phyloP scores from a whole-genome alignment of 2,329 filamentous ascomycete genomes.

The Alternaria sp. region DNA sequence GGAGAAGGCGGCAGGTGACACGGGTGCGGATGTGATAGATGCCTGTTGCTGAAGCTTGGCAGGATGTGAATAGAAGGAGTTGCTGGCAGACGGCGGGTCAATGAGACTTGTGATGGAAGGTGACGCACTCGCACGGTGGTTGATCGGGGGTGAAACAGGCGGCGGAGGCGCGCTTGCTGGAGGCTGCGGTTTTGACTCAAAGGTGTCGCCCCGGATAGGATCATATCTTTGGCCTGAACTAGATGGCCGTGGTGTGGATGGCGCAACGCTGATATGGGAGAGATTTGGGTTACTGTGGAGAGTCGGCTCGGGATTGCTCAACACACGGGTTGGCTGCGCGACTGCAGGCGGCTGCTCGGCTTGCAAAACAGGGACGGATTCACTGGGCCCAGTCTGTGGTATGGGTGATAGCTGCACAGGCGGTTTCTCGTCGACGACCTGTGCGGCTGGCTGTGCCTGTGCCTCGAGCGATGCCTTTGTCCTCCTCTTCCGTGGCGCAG shows the following conservation, averaged over 20 bases:
- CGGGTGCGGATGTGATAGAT: slow-evolving; percentile 50
- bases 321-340: slow-evolving; percentile 36
- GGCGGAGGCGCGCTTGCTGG: slow-evolving; percentile 55
- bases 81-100: slow-evolving; percentile 65
- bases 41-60: slow-evolving; percentile 43
- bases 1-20: slow-evolving; percentile 46
- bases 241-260: slow-evolving; percentile 59
- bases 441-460: slow-evolving; percentile 36
- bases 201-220: slow-evolving; percentile 74
- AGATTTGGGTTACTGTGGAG: slow-evolving; percentile 47
- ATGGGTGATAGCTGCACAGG: slow-evolving; percentile 30
- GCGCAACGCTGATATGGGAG: slow-evolving; percentile 52
- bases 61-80: slow-evolving; percentile 44
- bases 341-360: slow-evolving; percentile 36
- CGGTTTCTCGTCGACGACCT: slow-evolving; percentile 34
- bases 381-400: slow-evolving; percentile 40
- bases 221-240: slow-evolving; percentile 87
- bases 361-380: slow-evolving; percentile 31
- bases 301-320: slow-evolving; percentile 50
- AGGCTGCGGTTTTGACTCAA: slow-evolving; percentile 50
- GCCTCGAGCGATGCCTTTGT: slow-evolving; percentile 48
- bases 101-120: slow-evolving; percentile 92
- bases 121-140: slow-evolving; percentile 83
- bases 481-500: slow-evolving; percentile 58
- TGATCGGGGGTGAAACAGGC: slow-evolving; percentile 59